phyloP scores from a whole-genome alignment of 352 stramenopile genomes.

The Pythium phragmitis region DNA sequence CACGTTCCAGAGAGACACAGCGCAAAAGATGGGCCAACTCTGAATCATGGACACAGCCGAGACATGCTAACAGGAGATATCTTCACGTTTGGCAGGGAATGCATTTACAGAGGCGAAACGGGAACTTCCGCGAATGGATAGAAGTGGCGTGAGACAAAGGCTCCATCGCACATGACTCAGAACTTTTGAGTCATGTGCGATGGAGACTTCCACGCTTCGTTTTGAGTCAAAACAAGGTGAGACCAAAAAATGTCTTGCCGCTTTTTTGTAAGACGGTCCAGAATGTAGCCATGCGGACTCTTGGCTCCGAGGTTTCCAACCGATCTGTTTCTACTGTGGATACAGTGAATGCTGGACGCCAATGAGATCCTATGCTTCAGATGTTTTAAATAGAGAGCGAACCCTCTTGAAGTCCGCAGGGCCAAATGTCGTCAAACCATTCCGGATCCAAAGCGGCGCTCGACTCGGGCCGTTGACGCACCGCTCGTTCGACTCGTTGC shows the following conservation, averaged over 20 bases:
- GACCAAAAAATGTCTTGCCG: not conserved
- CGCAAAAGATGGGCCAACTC: not conserved
- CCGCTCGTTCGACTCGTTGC: too few species aligned
- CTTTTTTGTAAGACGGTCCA: not conserved
- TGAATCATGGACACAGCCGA: not conserved
- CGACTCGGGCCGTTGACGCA: too few species aligned
- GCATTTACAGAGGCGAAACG: not conserved
- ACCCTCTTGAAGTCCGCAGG: too few species aligned
- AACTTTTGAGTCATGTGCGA: not conserved
- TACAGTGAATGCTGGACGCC: too few species aligned
- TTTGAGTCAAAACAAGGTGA: not conserved
- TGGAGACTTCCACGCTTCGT: not conserved
- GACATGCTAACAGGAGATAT: not conserved
- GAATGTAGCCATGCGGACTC: not conserved
- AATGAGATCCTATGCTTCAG: too few species aligned
- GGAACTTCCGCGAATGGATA: not conserved
- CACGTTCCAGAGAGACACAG: constrained; percentile 11
- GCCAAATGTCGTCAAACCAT: too few species aligned
- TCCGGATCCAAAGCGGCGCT: too few species aligned
- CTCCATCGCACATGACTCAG: not conserved
- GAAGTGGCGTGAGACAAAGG: not conserved
- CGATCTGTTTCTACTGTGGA: too few species aligned
- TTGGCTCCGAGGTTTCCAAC: not conserved
- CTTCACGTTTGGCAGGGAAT: constrained; percentile 4
- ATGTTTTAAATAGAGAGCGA: too few species aligned